Evolutionary conservation across 2,329 filamentous ascomycete genomes (phyloP).

Genomic region (Trichophyton verrucosum): DNA sequence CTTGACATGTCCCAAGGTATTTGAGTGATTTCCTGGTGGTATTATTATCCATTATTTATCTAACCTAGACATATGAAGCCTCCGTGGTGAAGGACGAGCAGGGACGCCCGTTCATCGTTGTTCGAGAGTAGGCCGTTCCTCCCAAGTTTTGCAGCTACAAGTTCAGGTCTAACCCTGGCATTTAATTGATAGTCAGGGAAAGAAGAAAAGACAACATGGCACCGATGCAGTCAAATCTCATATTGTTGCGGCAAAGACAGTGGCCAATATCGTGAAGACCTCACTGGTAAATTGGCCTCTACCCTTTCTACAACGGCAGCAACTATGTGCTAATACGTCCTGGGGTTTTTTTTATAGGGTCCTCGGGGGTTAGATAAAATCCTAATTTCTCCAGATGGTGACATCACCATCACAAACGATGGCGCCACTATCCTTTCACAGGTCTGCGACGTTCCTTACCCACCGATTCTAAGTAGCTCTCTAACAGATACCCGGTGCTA

Average conservation of each 20-base stretch:
- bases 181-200: slow-evolving; percentile 60
- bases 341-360: slow-evolving; percentile 39
- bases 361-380: slow-evolving; percentile 98
- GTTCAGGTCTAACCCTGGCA: slow-evolving; percentile 6
- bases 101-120: slow-evolving; percentile 93
- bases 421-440: slow-evolving; percentile 90
- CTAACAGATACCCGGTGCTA: slow-evolving; percentile 28
- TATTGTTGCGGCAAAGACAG: slow-evolving; percentile 89
- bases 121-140: slow-evolving; percentile 60
- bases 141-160: background rate
- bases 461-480: background rate
- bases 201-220: slow-evolving; percentile 92
- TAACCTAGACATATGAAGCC: slow-evolving; percentile 31
- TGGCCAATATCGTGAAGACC: slow-evolving; percentile 93
- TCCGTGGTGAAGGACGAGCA: slow-evolving; percentile 92
- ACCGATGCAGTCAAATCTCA: slow-evolving; percentile 97
- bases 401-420: slow-evolving; percentile 98
- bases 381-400: slow-evolving; percentile 92
- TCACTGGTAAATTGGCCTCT: slow-evolving; percentile 50
- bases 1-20: slow-evolving; percentile 39
- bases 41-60: background rate
- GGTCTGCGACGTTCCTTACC: slow-evolving; percentile 25
- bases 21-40: background rate
- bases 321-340: background rate
- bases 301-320: background rate